These are phyloP conservation scores for Candida namnaoensis DNA, from an alignment of 805 yeast genomes.

Conservation along the genomic window DNA sequence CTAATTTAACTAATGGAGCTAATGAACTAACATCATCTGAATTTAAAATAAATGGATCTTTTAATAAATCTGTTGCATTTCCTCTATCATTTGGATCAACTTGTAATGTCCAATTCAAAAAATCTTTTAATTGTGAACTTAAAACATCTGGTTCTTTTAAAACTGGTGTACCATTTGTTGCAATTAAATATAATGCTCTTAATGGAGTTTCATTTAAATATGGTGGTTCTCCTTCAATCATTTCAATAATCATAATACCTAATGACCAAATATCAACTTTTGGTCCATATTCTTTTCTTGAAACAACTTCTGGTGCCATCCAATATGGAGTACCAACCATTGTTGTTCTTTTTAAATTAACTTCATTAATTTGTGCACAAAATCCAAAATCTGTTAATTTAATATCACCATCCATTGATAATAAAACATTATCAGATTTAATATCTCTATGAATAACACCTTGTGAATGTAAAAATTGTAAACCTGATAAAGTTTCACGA, in stretches of 20 bases:
- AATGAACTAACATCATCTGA: conserved; percentile 55
- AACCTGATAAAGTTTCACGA: conserved; percentile 80
- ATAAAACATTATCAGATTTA: conserved; percentile 85
- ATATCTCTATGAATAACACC: conserved; percentile 96
- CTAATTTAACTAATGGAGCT: conserved; percentile 68
- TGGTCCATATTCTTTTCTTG: conserved; percentile 91
- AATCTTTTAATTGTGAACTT: conserved; percentile 54
- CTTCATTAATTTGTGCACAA: conserved; percentile 87
- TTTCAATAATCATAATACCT: conserved; percentile 96
- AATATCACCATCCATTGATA: conserved; percentile 79
- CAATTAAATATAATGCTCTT: conserved; percentile 87
- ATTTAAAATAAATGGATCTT: conserved; percentile 53
- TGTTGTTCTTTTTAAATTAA: conserved; percentile 83
- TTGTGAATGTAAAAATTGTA: conserved; percentile 79
- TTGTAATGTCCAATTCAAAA: conserved; percentile 69
- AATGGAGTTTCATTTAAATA: conserved; percentile 93
- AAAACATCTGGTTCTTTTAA: conserved; percentile 82
- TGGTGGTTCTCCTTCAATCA: conserved; percentile 99
- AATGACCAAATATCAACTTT: conserved; percentile 97
- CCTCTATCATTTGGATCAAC: conserved; percentile 81
- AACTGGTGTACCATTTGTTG: conserved; percentile 94
- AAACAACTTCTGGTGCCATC: conserved; percentile 99
- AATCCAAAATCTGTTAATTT: conserved; percentile 94
- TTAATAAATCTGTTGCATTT: conserved; percentile 63
- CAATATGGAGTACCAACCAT: conserved; percentile 99